Percentiles rank a stretch among this genome's conserved stretches.
These are phyloP conservation scores for Claviceps sp. DNA, from an alignment of 2,329 filamentous ascomycete genomes.

Conservation along the genomic window DNA sequence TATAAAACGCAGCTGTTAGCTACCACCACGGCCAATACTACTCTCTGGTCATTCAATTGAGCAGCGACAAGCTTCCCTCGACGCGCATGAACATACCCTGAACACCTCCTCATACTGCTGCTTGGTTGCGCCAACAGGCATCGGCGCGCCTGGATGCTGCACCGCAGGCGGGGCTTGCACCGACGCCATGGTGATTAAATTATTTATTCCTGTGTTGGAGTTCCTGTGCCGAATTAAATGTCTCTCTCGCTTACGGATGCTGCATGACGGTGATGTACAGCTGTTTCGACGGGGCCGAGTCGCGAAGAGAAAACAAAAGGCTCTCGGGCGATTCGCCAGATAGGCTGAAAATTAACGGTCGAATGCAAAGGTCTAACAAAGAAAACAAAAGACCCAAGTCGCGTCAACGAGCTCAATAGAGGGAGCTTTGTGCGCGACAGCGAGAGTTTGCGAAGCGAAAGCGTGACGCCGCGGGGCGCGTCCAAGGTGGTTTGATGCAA, in stretches of 20 bases:
- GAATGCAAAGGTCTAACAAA: not conserved
- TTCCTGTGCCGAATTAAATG: not conserved
- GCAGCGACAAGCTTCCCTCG: not conserved
- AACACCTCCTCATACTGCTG: conserved; percentile 67
- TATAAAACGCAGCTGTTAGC: conserved; percentile 21
- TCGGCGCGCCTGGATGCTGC: conserved; percentile 48
- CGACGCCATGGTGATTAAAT: conserved; percentile 54
- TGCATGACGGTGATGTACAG: conserved; percentile 24
- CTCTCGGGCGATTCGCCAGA: not conserved
- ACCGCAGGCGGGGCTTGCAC: conserved; percentile 60
- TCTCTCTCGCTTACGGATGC: conserved; percentile 15
- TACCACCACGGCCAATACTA: not conserved
- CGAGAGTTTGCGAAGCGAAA: conserved; percentile 8
- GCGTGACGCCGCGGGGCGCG: conserved; percentile 16
- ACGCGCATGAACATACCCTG: conserved; percentile 34
- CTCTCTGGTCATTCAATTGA: not conserved
- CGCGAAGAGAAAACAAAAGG: not conserved
- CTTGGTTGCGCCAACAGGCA: conserved; percentile 57
- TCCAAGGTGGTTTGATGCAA: conserved; percentile 7
- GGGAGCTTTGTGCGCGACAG: conserved; percentile 8
- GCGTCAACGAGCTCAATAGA: conserved; percentile 13
- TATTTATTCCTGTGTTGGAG: conserved; percentile 2
- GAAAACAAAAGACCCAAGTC: conserved; percentile 4
- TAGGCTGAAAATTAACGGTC: conserved; percentile 1
- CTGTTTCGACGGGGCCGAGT: conserved; percentile 3